Evolutionary conservation across 2,329 filamentous ascomycete species (phyloP), one percentile per base, ranked within the genome.

Genomic region (Trichophyton equinum): DNA sequence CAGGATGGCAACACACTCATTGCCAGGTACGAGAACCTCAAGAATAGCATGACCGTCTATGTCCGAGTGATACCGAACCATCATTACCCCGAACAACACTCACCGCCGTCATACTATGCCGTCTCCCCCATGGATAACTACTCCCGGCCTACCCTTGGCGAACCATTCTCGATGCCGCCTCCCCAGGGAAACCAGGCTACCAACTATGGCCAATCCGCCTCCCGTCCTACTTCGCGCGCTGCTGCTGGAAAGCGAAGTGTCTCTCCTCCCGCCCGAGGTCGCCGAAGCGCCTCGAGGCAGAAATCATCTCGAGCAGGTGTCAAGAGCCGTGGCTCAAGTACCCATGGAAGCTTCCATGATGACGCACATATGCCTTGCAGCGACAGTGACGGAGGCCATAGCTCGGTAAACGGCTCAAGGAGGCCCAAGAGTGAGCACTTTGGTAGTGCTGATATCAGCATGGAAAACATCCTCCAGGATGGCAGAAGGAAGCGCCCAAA

Each of bases 391-490:
- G 87, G 85, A 63, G 89, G 86, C 30, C 83, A 88, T 64, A 87
- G 84, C 66, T 91, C 89, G 60, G 81, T 87, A 57, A 79, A 80
- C 15, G 82, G 82, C 66, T 87, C 87, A 62, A 86, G 88, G 69
- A 88, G 88, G 73, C 83, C 82, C 68, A 91, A 89, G 74, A 85
- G 80, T 65, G 91, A 96, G 69, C 87, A 90, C 65, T 84, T 96
- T 69, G 91, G 89, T 57, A 96, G 90, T 72, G 95, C 94, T 15
- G 94, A 99, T 68, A 99, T 99, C 71, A 97, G 92, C 73, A 84
- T 96, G 67, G 91, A 96, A 68, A 99, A 99, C 73, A 97, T 99
- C 74, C 88, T 99, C 64, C 92, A 97, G 76, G 94, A 95, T 71
- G 91, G 92, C 67, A 87, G 94, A 74, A 86, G 94, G 72, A 96